Evolutionary conservation across 2,329 filamentous ascomycete genomes (phyloP).

Genomic region (Tolypocladium sp.): DNA sequence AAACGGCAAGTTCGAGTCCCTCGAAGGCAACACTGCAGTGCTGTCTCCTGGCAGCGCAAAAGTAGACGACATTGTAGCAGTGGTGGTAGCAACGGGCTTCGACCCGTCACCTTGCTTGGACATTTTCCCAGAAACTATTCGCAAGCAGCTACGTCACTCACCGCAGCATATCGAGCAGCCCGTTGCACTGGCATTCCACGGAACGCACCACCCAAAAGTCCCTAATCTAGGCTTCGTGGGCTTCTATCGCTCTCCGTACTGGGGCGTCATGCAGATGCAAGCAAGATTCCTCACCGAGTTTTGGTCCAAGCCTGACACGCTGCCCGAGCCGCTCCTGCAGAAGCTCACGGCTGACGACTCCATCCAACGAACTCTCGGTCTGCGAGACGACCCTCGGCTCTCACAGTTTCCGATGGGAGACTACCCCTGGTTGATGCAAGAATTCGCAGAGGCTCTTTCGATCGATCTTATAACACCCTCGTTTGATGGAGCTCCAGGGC

Average conservation of each 20-base stretch:
- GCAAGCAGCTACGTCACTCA: slow-evolving; percentile 48
- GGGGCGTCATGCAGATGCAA: slow-evolving; percentile 85
- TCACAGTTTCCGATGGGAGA: slow-evolving; percentile 80
- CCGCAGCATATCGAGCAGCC: slow-evolving; percentile 46
- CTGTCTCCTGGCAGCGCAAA: slow-evolving; percentile 16
- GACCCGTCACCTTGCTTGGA: slow-evolving; percentile 53
- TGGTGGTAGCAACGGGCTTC: slow-evolving; percentile 72
- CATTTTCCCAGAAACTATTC: slow-evolving; percentile 51
- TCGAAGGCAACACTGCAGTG: slow-evolving; percentile 26
- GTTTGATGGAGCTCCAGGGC: slow-evolving; percentile 11
- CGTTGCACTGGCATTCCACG: slow-evolving; percentile 58
- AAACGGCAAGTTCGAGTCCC: slow-evolving; percentile 32
- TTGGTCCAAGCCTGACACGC: slow-evolving; percentile 36
- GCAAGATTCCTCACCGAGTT: slow-evolving; percentile 55
- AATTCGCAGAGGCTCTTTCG: slow-evolving; percentile 51
- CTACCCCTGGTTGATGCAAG: slow-evolving; percentile 67
- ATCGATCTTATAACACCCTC: slow-evolving; percentile 32
- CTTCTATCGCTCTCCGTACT: slow-evolving; percentile 77
- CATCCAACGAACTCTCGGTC: slow-evolving; percentile 33
- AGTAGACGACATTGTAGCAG: slow-evolving; percentile 50
- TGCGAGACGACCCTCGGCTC: slow-evolving; percentile 41
- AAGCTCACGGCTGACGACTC: slow-evolving; percentile 36
- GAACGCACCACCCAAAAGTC: slow-evolving; percentile 50
- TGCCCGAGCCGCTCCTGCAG: slow-evolving; percentile 18
- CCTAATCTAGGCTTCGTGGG: slow-evolving; percentile 69